These are phyloP conservation scores for Termitomyces sp. DNA, from an alignment of 768 basidiomycete genomes.

Conservation along the genomic window DNA sequence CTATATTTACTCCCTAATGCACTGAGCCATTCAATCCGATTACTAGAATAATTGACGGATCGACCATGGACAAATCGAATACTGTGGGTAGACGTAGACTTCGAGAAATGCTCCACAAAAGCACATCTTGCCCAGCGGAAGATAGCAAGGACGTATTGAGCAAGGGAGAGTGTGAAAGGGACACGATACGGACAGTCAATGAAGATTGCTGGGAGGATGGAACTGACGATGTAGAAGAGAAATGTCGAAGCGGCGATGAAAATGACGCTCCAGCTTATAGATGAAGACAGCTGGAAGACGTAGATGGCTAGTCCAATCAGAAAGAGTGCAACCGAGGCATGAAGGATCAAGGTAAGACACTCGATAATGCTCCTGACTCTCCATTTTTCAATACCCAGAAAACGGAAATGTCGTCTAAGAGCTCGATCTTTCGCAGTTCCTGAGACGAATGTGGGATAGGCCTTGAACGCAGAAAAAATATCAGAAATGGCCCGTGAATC, in stretches of 20 bases:
- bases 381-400: not conserved
- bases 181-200: not conserved
- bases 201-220: not conserved
- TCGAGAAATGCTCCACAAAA: not conserved
- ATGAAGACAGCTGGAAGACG: not conserved
- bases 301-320: not conserved
- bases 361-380: not conserved
- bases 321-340: not conserved
- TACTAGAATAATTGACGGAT: no score
- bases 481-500: not conserved
- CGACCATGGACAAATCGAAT: no score
- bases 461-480: not conserved
- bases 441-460: not conserved
- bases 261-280: not conserved
- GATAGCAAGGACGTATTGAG: not conserved
- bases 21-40: no score
- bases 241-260: not conserved
- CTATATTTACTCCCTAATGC: no score
- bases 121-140: not conserved
- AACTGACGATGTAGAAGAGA: not conserved
- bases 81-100: not conserved
- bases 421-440: not conserved
- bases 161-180: not conserved
- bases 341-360: not conserved
- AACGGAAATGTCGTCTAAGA: not conserved